phyloP scores from a whole-genome alignment of 129 eudicot species.

The Helianthus tuberosus region DNA sequence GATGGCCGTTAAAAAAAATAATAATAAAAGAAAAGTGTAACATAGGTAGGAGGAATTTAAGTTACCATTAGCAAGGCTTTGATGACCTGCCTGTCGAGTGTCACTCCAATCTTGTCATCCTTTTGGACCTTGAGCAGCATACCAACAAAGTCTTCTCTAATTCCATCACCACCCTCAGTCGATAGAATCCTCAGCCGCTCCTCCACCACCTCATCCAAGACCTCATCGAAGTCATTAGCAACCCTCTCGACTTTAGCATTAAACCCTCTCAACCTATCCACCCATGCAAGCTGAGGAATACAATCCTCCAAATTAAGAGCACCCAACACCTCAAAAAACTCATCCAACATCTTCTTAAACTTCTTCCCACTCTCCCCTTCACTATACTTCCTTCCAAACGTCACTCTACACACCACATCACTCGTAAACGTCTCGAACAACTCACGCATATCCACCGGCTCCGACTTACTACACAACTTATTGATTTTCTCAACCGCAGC shows the following conservation, averaged over 20 bases:
- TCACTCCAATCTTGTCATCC: conserved; percentile 33
- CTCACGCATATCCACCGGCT: conserved; percentile 39
- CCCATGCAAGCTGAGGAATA: conserved; percentile 53
- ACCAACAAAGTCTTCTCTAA: conserved; percentile 38
- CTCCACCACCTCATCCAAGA: conserved; percentile 48
- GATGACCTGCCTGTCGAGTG: conserved; percentile 48
- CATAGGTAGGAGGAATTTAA: too few species aligned
- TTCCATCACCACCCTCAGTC: not conserved
- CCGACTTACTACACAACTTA: too few species aligned
- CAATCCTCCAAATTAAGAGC: conserved; percentile 32
- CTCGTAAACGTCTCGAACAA: conserved; percentile 25
- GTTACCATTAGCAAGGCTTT: conserved; percentile 37
- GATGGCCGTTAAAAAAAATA: too few species aligned
- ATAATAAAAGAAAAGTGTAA: too few species aligned
- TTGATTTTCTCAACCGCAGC: too few species aligned
- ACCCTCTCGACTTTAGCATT: conserved; percentile 38
- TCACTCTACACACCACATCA: conserved; percentile 40
- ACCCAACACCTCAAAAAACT: conserved; percentile 32
- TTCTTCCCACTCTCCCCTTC: conserved; percentile 13
- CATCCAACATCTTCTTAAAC: conserved; percentile 25
- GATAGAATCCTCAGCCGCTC: conserved; percentile 23
- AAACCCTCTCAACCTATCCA: conserved; percentile 1
- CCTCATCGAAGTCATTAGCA: conserved; percentile 43
- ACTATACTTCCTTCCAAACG: conserved; percentile 51
- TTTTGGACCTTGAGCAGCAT: conserved; percentile 44